Evolutionary conservation across 495 filamentous ascomycete species (phyloP).

Genomic region (Trichoderma orchidacearum): DNA sequence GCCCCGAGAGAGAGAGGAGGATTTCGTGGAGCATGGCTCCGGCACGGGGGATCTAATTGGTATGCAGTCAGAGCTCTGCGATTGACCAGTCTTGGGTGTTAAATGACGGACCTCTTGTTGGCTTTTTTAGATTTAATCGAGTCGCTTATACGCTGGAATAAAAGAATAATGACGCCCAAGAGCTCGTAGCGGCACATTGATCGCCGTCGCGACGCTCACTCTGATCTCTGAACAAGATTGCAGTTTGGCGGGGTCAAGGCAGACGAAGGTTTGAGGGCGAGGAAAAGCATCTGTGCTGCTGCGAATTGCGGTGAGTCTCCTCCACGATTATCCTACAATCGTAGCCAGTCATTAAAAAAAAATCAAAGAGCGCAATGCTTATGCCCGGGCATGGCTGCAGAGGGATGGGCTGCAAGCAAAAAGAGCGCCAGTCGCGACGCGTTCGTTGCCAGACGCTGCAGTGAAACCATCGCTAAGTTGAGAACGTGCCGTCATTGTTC

Average conservation of each 20-base stretch:
- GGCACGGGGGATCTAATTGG: slow-evolving; percentile 2
- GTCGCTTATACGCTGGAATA: slow-evolving; percentile 25
- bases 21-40: slow-evolving; percentile 87
- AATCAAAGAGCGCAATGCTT: too few relatives aligned
- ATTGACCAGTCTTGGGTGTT: background rate
- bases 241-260: background rate
- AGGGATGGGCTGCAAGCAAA: too few relatives aligned
- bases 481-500: background rate
- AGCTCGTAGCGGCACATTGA: slow-evolving; percentile 35
- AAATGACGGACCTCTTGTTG: background rate
- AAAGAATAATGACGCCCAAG: slow-evolving; percentile 31
- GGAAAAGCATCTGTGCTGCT: too few relatives aligned
- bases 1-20: slow-evolving; percentile 84
- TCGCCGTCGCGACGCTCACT: background rate
- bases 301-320: background rate
- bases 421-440: background rate
- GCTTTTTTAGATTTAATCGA: background rate
- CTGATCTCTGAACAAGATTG: background rate
- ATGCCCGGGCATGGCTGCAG: background rate
- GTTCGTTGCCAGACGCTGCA: background rate
- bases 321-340: too few relatives aligned
- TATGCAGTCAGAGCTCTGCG: slow-evolving; percentile 1
- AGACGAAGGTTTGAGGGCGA: background rate
- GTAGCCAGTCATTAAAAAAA: too few relatives aligned
- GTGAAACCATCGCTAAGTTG: background rate